A percentile compares a stretch with the other conserved stretches of the same genome.
Evolutionary conservation across 1,139 yeast genomes (phyloP).

Genomic region (Saccharomyces hybrid): DNA sequence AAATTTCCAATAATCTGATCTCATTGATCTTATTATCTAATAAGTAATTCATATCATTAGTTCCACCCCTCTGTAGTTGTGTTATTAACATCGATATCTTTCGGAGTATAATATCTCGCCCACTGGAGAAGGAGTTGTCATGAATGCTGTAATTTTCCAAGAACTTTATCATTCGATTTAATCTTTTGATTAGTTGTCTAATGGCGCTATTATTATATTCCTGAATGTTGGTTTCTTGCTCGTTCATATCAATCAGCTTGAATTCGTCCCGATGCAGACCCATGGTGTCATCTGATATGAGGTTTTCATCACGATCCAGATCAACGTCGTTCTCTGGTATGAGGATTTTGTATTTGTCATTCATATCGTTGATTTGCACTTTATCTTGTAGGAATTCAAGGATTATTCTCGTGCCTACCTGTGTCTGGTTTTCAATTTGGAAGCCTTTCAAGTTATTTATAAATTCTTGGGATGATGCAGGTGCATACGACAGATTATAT

Average conservation of each 20-base stretch:
- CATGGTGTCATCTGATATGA: neutral
- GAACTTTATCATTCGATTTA: constrained; percentile 20
- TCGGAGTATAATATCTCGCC: constrained; percentile 16
- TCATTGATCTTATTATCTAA: constrained; percentile 24
- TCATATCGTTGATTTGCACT: neutral
- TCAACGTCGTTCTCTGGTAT: neutral
- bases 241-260: neutral
- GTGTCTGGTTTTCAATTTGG: neutral
- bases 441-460: neutral
- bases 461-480: neutral
- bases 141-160: constrained; percentile 8
- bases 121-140: neutral
- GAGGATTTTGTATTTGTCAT: neutral
- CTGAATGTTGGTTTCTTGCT: neutral
- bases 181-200: constrained; percentile 11
- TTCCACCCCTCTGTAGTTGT: constrained; percentile 15
- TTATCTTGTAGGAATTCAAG: neutral
- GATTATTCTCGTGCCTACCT: neutral
- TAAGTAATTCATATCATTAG: constrained; percentile 23
- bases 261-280: neutral
- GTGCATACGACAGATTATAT: neutral
- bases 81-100: constrained; percentile 18
- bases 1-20: constrained; percentile 16
- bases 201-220: constrained; percentile 11
- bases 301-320: neutral